A percentile compares a stretch with the other conserved stretches of the same genome.
These are phyloP conservation scores for Mercurialis annua DNA, from an alignment of 345 rosid species.

Conservation along the genomic window DNA sequence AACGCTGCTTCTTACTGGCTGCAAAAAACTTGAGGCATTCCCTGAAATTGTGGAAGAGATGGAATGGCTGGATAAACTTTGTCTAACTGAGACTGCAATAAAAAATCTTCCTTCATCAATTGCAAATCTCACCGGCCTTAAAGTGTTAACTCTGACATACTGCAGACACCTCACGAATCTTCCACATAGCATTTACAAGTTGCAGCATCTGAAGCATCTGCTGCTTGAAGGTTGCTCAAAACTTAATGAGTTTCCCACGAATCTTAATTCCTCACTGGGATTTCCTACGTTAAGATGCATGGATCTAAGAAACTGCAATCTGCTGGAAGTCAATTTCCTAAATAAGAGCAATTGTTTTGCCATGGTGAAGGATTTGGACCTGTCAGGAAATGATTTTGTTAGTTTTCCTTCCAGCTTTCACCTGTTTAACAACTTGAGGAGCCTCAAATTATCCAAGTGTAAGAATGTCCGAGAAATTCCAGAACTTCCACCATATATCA, in stretches of 20 bases:
- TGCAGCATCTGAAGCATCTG: slow-evolving; percentile 13
- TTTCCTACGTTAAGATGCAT: slow-evolving; percentile 10
- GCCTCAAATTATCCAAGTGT: slow-evolving; percentile 16
- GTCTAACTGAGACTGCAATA: slow-evolving; percentile 13
- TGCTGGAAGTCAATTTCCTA: slow-evolving; percentile 11
- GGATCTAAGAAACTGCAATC: slow-evolving; percentile 12
- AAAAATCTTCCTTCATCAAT: slow-evolving; percentile 27
- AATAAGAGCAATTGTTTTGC: slow-evolving; percentile 7
- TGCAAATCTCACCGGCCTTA: slow-evolving; percentile 16
- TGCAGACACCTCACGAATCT: slow-evolving; percentile 22
- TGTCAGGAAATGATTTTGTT: slow-evolving; percentile 15
- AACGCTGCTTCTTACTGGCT: slow-evolving; percentile 18
- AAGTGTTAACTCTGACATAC: slow-evolving; percentile 2
- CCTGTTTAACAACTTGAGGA: slow-evolving; percentile 5
- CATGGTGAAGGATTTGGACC: slow-evolving; percentile 11
- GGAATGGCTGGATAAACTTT: slow-evolving; percentile 9
- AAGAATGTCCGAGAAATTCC: slow-evolving; percentile 19
- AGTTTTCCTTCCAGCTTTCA: slow-evolving; percentile 15
- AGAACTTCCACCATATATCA: slow-evolving; percentile 17
- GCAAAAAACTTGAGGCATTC: slow-evolving; percentile 21
- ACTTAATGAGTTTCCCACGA: slow-evolving; percentile 17
- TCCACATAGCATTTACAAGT: slow-evolving; percentile 22
- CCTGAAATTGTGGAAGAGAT: slow-evolving; percentile 21
- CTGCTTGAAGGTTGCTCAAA: slow-evolving; percentile 23
- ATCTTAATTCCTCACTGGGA: neutral